phyloP scores from a whole-genome alignment of 83 land plant species.

The Picea abies region DNA sequence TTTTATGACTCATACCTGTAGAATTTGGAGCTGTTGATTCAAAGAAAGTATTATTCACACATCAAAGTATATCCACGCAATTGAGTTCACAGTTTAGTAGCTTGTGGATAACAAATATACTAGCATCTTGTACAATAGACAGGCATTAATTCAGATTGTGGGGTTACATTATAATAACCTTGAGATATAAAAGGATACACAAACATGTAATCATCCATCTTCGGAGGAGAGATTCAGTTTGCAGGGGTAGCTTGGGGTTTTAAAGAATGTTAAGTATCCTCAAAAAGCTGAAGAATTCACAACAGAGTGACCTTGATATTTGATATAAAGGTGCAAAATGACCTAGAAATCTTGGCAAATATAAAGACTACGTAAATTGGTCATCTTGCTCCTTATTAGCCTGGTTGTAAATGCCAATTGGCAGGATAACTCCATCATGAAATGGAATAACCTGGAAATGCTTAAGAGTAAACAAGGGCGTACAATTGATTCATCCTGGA shows the following conservation, averaged over 20 bases:
- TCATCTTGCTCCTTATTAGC: background rate
- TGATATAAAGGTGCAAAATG: background rate
- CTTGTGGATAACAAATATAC: background rate
- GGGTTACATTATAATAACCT: background rate
- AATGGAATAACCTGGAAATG: background rate
- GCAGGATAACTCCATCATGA: background rate
- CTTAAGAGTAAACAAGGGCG: background rate
- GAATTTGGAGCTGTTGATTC: background rate
- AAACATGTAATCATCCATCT: background rate
- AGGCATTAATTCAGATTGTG: background rate
- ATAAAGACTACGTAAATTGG: background rate
- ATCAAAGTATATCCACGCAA: background rate
- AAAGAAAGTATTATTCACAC: background rate
- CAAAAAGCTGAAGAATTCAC: background rate
- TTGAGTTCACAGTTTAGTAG: background rate
- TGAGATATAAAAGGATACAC: background rate
- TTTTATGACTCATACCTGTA: background rate
- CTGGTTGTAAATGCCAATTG: background rate
- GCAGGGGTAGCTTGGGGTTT: background rate
- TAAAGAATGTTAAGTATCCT: background rate
- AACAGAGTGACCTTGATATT: background rate
- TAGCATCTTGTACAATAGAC: background rate
- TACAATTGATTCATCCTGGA: background rate
- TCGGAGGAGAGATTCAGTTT: background rate
- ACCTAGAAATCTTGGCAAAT: background rate